Evolutionary conservation across 2,329 filamentous ascomycete species (phyloP).

Genomic region (Microcera coccophila): DNA sequence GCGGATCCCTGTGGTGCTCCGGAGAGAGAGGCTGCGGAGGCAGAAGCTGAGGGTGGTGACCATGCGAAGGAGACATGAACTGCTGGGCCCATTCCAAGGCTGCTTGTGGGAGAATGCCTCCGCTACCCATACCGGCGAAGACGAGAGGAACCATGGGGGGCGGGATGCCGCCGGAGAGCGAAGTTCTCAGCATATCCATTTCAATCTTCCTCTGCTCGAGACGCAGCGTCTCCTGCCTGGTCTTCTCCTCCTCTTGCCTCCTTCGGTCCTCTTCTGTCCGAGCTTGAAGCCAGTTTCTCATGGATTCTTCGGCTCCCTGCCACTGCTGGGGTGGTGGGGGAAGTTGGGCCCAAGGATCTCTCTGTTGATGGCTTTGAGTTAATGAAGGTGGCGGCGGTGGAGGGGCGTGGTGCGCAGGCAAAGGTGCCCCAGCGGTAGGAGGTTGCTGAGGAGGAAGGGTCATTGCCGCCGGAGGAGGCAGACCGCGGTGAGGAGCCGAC

Average conservation of each 20-base stretch:
- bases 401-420: slow-evolving; percentile 29
- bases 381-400: slow-evolving; percentile 29
- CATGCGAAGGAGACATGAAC: slow-evolving; percentile 51
- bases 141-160: slow-evolving; percentile 71
- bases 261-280: slow-evolving; percentile 71
- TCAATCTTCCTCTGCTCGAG: slow-evolving; percentile 71
- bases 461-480: slow-evolving; percentile 66
- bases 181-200: slow-evolving; percentile 67
- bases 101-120: slow-evolving; percentile 56
- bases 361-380: slow-evolving; percentile 28
- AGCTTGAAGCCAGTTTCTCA: slow-evolving; percentile 67
- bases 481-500: slow-evolving; percentile 65
- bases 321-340: slow-evolving; percentile 63
- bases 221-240: slow-evolving; percentile 59
- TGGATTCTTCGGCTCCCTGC: slow-evolving; percentile 65
- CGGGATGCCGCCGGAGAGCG: slow-evolving; percentile 65
- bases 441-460: slow-evolving; percentile 50
- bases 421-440: slow-evolving; percentile 26
- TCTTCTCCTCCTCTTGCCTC: slow-evolving; percentile 67
- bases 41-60: slow-evolving; percentile 45
- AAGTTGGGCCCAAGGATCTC: slow-evolving; percentile 48
- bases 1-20: slow-evolving; percentile 52
- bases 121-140: slow-evolving; percentile 64
- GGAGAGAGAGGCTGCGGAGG: slow-evolving; percentile 50
- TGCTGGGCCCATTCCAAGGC: slow-evolving; percentile 67